Conservation (phyloP, 306 rosid genomes). For the Cucurbita argyrosperma region DNA sequence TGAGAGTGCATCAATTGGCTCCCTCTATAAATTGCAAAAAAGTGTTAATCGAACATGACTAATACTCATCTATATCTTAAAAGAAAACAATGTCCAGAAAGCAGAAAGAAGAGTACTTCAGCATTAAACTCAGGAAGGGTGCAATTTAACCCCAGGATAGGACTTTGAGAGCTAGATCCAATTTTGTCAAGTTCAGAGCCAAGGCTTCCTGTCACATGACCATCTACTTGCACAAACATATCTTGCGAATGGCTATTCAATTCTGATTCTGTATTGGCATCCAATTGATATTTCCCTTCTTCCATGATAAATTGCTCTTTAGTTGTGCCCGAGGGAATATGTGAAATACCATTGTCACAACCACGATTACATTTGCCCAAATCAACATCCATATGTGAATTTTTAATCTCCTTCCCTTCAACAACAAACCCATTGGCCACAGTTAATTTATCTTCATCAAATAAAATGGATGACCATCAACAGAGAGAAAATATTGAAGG, state of each 20-base stretch:
- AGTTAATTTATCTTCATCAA: constrained; percentile 4
- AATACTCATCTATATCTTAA: constrained; percentile 5
- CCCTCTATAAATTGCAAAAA: constrained; percentile 26
- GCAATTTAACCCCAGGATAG: constrained; percentile 29
- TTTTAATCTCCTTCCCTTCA: constrained; percentile 18
- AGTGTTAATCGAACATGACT: not conserved
- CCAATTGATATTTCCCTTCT: constrained; percentile 16
- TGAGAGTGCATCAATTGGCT: constrained; percentile 34
- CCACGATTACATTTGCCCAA: constrained; percentile 17
- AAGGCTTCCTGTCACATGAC: constrained; percentile 6
- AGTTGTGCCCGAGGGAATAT: constrained; percentile 12
- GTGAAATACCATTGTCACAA: constrained; percentile 20
- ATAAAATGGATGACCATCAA: constrained; percentile 4
- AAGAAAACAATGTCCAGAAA: not conserved
- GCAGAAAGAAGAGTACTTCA: constrained; percentile 30
- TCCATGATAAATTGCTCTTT: constrained; percentile 15
- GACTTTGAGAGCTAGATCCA: constrained; percentile 14
- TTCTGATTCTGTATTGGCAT: constrained; percentile 15
- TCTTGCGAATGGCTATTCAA: constrained; percentile 19
- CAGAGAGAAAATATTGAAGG: not conserved
- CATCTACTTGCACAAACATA: constrained; percentile 11
- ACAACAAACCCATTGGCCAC: constrained; percentile 23
- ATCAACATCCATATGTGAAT: constrained; percentile 29
- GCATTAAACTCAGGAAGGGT: constrained; percentile 29
- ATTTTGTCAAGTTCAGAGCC: constrained; percentile 16